phyloP scores from a whole-genome alignment of 257 asterid species.

The Rhazya stricta region DNA sequence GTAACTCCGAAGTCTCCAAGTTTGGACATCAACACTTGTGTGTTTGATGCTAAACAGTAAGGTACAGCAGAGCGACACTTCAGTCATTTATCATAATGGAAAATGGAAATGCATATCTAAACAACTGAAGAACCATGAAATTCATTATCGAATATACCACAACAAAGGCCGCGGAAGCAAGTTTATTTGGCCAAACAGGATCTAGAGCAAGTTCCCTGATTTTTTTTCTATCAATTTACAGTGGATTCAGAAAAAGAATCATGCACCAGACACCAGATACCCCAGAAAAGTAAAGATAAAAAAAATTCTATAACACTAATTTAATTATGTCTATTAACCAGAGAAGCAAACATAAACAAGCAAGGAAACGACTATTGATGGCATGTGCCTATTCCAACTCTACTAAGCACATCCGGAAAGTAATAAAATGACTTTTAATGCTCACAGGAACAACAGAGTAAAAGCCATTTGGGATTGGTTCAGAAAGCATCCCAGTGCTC shows the following conservation, averaged over 20 bases:
- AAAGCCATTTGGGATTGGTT: conserved; percentile 92
- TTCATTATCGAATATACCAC: neutral
- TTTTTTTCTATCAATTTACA: neutral
- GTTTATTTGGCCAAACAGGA: neutral
- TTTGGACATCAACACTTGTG: neutral
- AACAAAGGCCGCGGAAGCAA: neutral
- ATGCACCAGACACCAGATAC: neutral
- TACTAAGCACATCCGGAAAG: conserved; percentile 9
- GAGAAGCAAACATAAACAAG: neutral
- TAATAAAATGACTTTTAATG: conserved; percentile 22
- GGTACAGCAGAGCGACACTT: neutral
- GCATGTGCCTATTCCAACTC: neutral
- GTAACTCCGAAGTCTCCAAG: neutral
- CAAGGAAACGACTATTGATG: neutral
- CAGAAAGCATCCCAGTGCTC: conserved; percentile 86
- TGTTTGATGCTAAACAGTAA: neutral
- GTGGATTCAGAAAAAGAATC: neutral
- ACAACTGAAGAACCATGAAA: neutral
- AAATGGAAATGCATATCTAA: neutral
- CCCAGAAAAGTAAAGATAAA: neutral
- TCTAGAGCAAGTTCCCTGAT: neutral
- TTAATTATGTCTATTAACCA: neutral
- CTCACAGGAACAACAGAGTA: conserved; percentile 92
- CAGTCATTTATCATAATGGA: neutral
- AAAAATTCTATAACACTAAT: neutral